Evolutionary conservation across 2,329 filamentous ascomycete species (phyloP).

Genomic region (Sphaerulina populicola): DNA sequence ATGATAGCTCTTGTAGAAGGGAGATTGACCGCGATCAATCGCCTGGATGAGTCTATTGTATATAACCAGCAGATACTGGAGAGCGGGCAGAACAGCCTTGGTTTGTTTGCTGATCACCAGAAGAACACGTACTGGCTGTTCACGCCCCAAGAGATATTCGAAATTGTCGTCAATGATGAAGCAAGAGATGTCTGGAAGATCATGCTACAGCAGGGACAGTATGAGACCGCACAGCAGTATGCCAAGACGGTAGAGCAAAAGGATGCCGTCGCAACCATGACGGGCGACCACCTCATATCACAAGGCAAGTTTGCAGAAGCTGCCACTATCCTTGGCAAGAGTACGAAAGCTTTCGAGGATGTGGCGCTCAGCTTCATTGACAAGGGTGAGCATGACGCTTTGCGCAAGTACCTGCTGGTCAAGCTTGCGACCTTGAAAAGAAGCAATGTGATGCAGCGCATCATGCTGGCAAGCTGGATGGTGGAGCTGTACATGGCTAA

Average conservation of each 20-base stretch:
- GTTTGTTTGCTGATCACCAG: slow-evolving; percentile 77
- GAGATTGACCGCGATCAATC: slow-evolving; percentile 74
- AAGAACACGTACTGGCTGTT: slow-evolving; percentile 98
- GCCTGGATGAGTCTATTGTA: slow-evolving; percentile 74
- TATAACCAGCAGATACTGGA: slow-evolving; percentile 84
- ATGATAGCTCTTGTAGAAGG: slow-evolving; percentile 75
- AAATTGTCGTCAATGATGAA: slow-evolving; percentile 84
- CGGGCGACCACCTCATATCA: slow-evolving; percentile 75
- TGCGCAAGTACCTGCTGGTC: slow-evolving; percentile 79
- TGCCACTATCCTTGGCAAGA: slow-evolving; percentile 83
- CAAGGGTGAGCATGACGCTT: slow-evolving; percentile 76
- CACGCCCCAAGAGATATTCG: slow-evolving; percentile 81
- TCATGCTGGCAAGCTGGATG: slow-evolving; percentile 93
- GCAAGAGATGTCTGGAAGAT: slow-evolving; percentile 92
- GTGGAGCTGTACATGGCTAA: slow-evolving; percentile 97
- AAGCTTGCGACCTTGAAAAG: slow-evolving; percentile 79
- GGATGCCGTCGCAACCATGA: slow-evolving; percentile 84
- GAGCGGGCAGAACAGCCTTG: slow-evolving; percentile 68
- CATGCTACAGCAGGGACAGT: slow-evolving; percentile 77
- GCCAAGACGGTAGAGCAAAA: slow-evolving; percentile 73
- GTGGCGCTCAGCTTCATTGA: slow-evolving; percentile 88
- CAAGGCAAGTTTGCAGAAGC: slow-evolving; percentile 80
- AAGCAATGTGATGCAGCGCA: slow-evolving; percentile 77
- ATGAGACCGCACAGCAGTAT: slow-evolving; percentile 78
- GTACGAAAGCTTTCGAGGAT: slow-evolving; percentile 94